phyloP scores from a whole-genome alignment of 1,284 basidiomycete genomes.

The Sparassis latifolia region DNA sequence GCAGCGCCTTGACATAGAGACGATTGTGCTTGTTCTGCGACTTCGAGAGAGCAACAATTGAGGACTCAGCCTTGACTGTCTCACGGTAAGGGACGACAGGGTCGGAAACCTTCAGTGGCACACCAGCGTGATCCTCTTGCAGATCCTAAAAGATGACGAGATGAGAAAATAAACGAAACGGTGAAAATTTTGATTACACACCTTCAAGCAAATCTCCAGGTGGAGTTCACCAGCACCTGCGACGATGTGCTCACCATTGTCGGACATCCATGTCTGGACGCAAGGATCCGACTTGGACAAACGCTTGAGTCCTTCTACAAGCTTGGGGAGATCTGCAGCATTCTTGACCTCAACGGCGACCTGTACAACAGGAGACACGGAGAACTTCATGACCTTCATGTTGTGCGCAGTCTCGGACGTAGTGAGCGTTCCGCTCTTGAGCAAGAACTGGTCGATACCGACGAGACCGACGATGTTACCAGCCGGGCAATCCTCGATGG shows the following conservation, averaged over 20 bases:
- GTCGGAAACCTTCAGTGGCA: constrained; percentile 98
- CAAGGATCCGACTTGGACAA: constrained; percentile 99
- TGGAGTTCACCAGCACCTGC: constrained; percentile 99
- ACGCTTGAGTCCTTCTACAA: constrained; percentile 99
- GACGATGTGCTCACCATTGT: constrained; percentile 97
- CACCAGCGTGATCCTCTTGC: constrained; percentile 99
- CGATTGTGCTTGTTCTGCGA: constrained; percentile 99
- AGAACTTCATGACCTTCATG: constrained; percentile 99
- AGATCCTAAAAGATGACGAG: constrained; percentile 58
- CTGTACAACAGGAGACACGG: constrained; percentile 98
- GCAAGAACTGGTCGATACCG: constrained; percentile 99
- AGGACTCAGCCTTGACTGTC: constrained; percentile 95
- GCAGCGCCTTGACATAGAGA: constrained; percentile 90
- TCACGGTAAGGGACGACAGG: constrained; percentile 99
- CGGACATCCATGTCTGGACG: constrained; percentile 92
- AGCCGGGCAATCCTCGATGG: constrained; percentile 98
- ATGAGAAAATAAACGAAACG: not conserved
- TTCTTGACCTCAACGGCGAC: constrained; percentile 99
- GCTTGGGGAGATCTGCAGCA: constrained; percentile 97
- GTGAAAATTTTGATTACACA: constrained; percentile 19
- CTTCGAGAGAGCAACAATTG: constrained; percentile 96
- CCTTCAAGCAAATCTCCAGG: constrained; percentile 99
- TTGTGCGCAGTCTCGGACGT: constrained; percentile 99
- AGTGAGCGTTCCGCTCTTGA: constrained; percentile 98
- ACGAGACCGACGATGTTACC: constrained; percentile 99